A percentile compares a stretch with the other conserved stretches of the same genome.
These are phyloP conservation scores for Candida pseudofarinosa DNA, from an alignment of 805 yeast species.

Conservation along the genomic window DNA sequence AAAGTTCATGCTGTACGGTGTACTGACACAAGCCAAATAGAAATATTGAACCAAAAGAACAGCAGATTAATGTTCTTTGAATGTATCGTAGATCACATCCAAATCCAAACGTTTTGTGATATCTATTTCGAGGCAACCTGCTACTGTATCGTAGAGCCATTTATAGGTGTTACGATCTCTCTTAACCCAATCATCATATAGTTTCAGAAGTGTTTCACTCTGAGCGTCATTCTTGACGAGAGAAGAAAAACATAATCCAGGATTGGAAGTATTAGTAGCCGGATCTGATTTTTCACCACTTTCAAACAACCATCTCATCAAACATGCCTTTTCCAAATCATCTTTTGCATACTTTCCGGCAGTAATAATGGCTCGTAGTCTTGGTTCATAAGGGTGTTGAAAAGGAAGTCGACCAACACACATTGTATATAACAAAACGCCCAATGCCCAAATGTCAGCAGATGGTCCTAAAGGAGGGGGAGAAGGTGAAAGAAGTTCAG, in stretches of 20 bases:
- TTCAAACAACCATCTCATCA: constrained; percentile 22
- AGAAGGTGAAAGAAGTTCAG: constrained; percentile 66
- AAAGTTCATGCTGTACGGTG: no score
- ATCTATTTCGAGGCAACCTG: constrained; percentile 53
- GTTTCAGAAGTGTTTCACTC: constrained; percentile 11
- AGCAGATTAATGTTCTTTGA: neutral
- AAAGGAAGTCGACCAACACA: constrained; percentile 75
- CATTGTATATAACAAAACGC: constrained; percentile 72
- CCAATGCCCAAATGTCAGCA: constrained; percentile 90
- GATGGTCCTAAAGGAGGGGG: constrained; percentile 61
- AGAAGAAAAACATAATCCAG: neutral
- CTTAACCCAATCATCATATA: constrained; percentile 17
- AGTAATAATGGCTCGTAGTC: constrained; percentile 66
- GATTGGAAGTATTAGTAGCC: neutral
- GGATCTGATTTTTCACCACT: neutral
- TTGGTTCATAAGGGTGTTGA: constrained; percentile 77
- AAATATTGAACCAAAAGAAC: no score
- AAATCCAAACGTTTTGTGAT: constrained; percentile 50
- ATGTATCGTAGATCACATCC: constrained; percentile 25
- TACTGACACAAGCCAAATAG: no score
- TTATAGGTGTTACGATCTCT: constrained; percentile 16
- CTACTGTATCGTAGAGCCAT: constrained; percentile 35
- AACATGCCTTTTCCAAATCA: constrained; percentile 40
- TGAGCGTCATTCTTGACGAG: constrained; percentile 1
- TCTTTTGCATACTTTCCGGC: constrained; percentile 58